phyloP scores from a whole-genome alignment of 345 rosid species.

The Streptanthus diversifolius region DNA sequence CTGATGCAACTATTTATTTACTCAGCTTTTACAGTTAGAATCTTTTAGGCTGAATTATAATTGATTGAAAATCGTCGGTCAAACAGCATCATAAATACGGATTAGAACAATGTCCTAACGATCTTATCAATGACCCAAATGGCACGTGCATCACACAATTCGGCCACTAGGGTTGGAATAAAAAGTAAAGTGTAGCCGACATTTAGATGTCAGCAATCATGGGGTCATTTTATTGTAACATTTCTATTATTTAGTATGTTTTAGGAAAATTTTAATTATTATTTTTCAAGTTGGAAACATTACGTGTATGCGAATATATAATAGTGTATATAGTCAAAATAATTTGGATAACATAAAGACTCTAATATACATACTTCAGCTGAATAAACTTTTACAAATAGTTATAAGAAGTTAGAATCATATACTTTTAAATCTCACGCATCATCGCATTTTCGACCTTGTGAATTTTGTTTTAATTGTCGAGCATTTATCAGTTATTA shows the following conservation, averaged over 20 bases:
- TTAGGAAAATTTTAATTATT: neutral
- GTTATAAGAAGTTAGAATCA: neutral
- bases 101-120: conserved; percentile 39
- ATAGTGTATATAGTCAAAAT: neutral
- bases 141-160: conserved; percentile 44
- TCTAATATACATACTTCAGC: neutral
- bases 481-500: neutral
- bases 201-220: conserved; percentile 13
- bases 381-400: neutral
- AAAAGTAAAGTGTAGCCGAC: neutral
- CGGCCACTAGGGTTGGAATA: conserved; percentile 2
- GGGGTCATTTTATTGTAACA: neutral
- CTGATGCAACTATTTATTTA: conserved; percentile 14
- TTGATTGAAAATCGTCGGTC: neutral
- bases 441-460: too few species aligned
- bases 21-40: conserved; percentile 6
- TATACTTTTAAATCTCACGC: too few species aligned
- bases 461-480: neutral
- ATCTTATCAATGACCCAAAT: conserved; percentile 37
- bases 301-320: neutral
- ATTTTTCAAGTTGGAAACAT: neutral
- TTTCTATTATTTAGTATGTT: too few species aligned
- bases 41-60: conserved; percentile 9
- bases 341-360: neutral
- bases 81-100: conserved; percentile 23